These are phyloP conservation scores for Mollisia scopiformis DNA, from an alignment of 2,329 filamentous ascomycete genomes.

Conservation along the genomic window DNA sequence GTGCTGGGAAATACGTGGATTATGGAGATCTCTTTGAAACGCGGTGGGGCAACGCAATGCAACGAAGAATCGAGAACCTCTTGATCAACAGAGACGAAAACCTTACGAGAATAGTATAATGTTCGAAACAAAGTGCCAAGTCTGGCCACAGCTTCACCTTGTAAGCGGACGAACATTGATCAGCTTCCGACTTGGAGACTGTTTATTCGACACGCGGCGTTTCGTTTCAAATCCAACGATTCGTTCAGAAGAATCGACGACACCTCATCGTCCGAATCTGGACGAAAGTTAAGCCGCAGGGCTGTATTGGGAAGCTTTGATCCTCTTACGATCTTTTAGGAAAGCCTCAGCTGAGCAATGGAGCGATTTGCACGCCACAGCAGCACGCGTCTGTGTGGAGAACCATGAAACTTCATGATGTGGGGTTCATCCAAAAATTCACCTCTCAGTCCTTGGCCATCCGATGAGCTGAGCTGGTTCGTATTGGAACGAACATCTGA, in stretches of 20 bases:
- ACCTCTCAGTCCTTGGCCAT: neutral
- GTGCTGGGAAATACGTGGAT: neutral
- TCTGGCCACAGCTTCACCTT: neutral
- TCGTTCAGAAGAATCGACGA: neutral
- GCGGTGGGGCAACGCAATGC: neutral
- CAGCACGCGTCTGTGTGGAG: constrained; percentile 7
- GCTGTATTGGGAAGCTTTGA: neutral
- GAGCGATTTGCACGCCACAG: neutral
- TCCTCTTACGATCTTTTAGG: constrained; percentile 2
- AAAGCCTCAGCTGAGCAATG: constrained; percentile 2
- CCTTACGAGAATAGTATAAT: neutral
- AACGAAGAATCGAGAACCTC: neutral
- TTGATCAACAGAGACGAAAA: neutral
- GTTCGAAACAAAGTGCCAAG: neutral
- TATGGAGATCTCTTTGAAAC: neutral
- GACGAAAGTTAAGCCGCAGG: neutral
- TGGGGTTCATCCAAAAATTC: constrained; percentile 7
- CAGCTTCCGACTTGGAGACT: neutral
- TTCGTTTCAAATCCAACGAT: neutral
- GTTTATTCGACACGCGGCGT: neutral
- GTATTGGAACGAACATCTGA: neutral
- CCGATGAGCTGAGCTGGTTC: neutral
- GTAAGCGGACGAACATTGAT: neutral
- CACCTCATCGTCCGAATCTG: neutral
- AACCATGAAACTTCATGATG: constrained; percentile 3